Base-by-base conservation (phyloP, 495 filamentous ascomycete species). In the Saxophila tyrrhenica region DNA sequence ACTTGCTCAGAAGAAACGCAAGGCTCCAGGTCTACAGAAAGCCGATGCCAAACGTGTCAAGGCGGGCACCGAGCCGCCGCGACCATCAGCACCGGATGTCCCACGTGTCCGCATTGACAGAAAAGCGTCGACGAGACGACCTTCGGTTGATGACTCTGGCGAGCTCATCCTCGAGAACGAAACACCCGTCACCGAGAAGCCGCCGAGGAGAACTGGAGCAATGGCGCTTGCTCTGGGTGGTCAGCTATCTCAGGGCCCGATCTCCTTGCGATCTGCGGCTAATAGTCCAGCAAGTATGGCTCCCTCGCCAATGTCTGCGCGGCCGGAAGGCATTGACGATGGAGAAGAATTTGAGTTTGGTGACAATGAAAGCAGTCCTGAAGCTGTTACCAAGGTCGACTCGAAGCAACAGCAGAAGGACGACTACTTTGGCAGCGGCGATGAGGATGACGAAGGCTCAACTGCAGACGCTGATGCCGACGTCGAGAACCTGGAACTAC, bases 101-200 rank as follows among this genome's bases (percentile, higher is more conserved):
- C 57, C 57, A 2, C 35, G 19, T 15, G 53, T 59, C 24, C 22
- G 42, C 19, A 16, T 59, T 2, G 57, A 59, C 25, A 52, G 57
- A 8, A 59, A 59, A 42, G 57, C 57, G 10, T 59, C 57, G 5
- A 2, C 55, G 1, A 51, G 52, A 2, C 11, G 25, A 15, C 47
- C 51, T 5, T 39, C 51, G 5, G 7, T 48, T 23, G 55, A 52
- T 19, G 57, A 59, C 47, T 41, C 23, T 16, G 57, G 57, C 21
- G 57, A 59, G 38, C 38, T 59, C 15, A 48, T 59, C 23, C 19
- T 59, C 7, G 57, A 59, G 21, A 51, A 59, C 50, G 57, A 55
- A 15, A 52, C 56, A 1, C 47, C 51, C 9, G 25, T 42, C 8
- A 20, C 51, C n/a, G 39, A 51, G 22, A 52, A 52, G 23, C 41